These are phyloP conservation scores for Emericellopsis atlantica DNA, from an alignment of 2,329 filamentous ascomycete genomes.

Conservation along the genomic window DNA sequence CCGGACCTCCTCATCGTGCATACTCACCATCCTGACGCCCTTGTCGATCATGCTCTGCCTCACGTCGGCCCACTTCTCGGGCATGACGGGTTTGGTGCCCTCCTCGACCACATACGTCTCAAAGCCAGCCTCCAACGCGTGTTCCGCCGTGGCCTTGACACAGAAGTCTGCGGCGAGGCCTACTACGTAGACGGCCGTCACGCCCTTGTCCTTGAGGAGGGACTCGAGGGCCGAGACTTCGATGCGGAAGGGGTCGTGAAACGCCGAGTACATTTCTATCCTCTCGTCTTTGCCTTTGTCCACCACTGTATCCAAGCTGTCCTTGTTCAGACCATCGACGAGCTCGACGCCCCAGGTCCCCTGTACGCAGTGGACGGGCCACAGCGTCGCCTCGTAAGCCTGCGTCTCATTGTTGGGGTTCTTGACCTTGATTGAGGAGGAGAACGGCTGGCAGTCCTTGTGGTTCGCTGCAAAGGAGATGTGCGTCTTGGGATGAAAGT, in stretches of 20 bases:
- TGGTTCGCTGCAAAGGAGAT: constrained; percentile 86
- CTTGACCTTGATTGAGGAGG: constrained; percentile 47
- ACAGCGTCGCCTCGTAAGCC: constrained; percentile 57
- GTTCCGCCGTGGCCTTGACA: constrained; percentile 68
- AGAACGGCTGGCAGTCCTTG: constrained; percentile 44
- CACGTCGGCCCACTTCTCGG: constrained; percentile 40
- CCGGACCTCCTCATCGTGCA: constrained; percentile 42
- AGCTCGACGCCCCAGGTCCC: constrained; percentile 59
- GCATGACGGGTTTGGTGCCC: constrained; percentile 61
- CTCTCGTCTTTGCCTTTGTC: constrained; percentile 64
- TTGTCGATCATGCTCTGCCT: constrained; percentile 38
- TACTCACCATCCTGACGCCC: constrained; percentile 51
- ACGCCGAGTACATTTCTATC: constrained; percentile 91
- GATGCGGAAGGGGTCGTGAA: constrained; percentile 66
- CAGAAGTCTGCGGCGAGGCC: constrained; percentile 87
- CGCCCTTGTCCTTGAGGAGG: constrained; percentile 37
- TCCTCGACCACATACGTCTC: constrained; percentile 66
- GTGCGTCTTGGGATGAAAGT: constrained; percentile 77
- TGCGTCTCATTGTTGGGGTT: constrained; percentile 54
- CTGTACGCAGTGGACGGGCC: constrained; percentile 85
- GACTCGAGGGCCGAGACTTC: constrained; percentile 50
- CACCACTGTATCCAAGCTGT: constrained; percentile 50
- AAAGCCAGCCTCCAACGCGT: constrained; percentile 67
- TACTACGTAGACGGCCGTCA: constrained; percentile 76
- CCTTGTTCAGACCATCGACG: constrained; percentile 54